Conservation (phyloP, 192 early-diverging fungal species). For the Coemansia sp. region DNA sequence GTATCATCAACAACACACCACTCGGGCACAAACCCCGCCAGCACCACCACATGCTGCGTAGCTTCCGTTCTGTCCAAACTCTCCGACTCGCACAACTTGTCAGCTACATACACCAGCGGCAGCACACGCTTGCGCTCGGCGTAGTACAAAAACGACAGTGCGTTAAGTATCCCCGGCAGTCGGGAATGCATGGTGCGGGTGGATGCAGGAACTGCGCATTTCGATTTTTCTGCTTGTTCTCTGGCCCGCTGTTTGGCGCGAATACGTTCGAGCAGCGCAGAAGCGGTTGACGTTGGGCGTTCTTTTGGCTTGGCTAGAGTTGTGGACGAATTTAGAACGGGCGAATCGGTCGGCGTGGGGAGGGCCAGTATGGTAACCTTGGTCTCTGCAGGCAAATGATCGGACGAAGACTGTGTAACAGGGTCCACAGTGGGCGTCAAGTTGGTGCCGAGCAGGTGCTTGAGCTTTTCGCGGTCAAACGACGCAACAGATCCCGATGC, state of each 20-base stretch:
- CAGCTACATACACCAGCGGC: slow-evolving; percentile 31
- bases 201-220: slow-evolving; percentile 5
- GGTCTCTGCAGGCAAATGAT: background rate
- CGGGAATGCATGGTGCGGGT: slow-evolving; percentile 44
- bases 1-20: slow-evolving; percentile 35
- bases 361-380: slow-evolving; percentile 4
- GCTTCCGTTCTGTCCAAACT: slow-evolving; percentile 27
- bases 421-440: background rate
- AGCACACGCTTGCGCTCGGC: slow-evolving; percentile 34
- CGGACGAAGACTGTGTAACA: background rate
- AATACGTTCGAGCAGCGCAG: slow-evolving; percentile 48
- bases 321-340: slow-evolving; percentile 3
- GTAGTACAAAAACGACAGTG: slow-evolving; percentile 53
- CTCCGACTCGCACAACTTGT: slow-evolving; percentile 45
- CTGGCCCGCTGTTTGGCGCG: slow-evolving; percentile 49
- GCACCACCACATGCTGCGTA: slow-evolving; percentile 14
- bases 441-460: slow-evolving; percentile 28
- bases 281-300: slow-evolving; percentile 10
- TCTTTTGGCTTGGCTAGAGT: slow-evolving; percentile 6
- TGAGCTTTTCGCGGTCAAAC: slow-evolving; percentile 36
- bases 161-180: slow-evolving; percentile 38
- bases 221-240: slow-evolving; percentile 4
- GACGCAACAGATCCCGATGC: slow-evolving; percentile 13
- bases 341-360: slow-evolving; percentile 34
- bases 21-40: slow-evolving; percentile 41